These are phyloP conservation scores for Ascochyta koolunga DNA, from an alignment of 2,329 filamentous ascomycete species.

Conservation along the genomic window DNA sequence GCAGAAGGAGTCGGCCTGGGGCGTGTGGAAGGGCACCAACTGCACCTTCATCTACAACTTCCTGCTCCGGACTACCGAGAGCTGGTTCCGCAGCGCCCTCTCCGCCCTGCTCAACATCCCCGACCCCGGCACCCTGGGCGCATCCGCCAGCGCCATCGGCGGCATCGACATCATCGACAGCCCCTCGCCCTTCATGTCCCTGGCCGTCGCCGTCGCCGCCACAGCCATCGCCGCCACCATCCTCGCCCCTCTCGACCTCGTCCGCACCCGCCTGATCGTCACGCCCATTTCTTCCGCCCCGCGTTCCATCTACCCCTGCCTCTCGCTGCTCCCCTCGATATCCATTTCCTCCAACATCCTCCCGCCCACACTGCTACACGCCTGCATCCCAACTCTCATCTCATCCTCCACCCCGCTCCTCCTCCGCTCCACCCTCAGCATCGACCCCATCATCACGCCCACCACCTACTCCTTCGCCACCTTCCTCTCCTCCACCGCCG, in stretches of 20 bases:
- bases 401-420: conserved; percentile 83
- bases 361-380: conserved; percentile 85
- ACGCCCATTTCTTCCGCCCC: conserved; percentile 78
- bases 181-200: conserved; percentile 79
- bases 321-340: conserved; percentile 76
- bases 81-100: conserved; percentile 89
- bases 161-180: conserved; percentile 82
- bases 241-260: conserved; percentile 85
- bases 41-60: conserved; percentile 90
- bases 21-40: conserved; percentile 93
- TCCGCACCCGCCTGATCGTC: conserved; percentile 84
- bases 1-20: conserved; percentile 86
- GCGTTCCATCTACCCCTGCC: conserved; percentile 76
- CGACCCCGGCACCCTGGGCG: conserved; percentile 68
- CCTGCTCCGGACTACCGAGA: conserved; percentile 84
- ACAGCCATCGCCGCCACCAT: conserved; percentile 76
- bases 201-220: conserved; percentile 72
- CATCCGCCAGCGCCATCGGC: conserved; percentile 56
- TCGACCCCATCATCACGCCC: conserved; percentile 82
- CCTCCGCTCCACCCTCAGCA: conserved; percentile 80
- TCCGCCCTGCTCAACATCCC: conserved; percentile 89
- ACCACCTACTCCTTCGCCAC: conserved; percentile 80
- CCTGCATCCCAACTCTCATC: conserved; percentile 81
- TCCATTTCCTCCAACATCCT: conserved; percentile 72
- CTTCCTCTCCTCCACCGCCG: conserved; percentile 78